Conservation (phyloP, 192 early-diverging fungal genomes). For the Diversispora epigaea region DNA sequence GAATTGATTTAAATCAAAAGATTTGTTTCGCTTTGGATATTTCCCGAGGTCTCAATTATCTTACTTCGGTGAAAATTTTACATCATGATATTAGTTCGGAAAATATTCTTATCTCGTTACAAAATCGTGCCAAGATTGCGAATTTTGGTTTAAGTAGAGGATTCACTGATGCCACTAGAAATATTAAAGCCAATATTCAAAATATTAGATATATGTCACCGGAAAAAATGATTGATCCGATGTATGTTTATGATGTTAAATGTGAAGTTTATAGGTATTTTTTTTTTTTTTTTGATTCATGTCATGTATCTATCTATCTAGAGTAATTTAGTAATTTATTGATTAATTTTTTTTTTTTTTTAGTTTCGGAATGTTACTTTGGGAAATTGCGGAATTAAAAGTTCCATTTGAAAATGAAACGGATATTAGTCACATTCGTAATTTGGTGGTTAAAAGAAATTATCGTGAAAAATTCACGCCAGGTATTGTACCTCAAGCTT, state of each 20-base stretch:
- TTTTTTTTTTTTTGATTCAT: background rate
- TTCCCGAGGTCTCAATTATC: constrained; percentile 21
- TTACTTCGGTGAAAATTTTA: constrained; percentile 18
- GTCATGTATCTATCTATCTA: background rate
- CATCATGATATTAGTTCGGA: constrained; percentile 29
- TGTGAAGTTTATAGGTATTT: constrained; percentile 15
- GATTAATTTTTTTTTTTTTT: background rate
- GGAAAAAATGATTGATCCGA: constrained; percentile 9
- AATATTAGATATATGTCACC: constrained; percentile 11
- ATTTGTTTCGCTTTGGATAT: constrained; percentile 22
- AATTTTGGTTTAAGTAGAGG: constrained; percentile 26
- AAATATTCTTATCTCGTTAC: constrained; percentile 18
- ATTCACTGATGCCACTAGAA: constrained; percentile 10
- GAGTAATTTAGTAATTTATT: background rate
- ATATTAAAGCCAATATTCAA: constrained; percentile 6
- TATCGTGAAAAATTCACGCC: background rate
- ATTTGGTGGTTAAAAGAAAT: background rate
- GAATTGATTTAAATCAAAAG: constrained; percentile 9
- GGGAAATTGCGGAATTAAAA: constrained; percentile 29
- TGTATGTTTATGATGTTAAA: background rate
- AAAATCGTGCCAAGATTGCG: constrained; percentile 7
- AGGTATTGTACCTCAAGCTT: too few species aligned
- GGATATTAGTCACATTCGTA: constrained; percentile 20
- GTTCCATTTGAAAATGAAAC: constrained; percentile 12
- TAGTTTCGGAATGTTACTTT: constrained; percentile 30